phyloP scores from a whole-genome alignment of 2,329 filamentous ascomycete genomes.

The Cordyceps tenuipes region DNA sequence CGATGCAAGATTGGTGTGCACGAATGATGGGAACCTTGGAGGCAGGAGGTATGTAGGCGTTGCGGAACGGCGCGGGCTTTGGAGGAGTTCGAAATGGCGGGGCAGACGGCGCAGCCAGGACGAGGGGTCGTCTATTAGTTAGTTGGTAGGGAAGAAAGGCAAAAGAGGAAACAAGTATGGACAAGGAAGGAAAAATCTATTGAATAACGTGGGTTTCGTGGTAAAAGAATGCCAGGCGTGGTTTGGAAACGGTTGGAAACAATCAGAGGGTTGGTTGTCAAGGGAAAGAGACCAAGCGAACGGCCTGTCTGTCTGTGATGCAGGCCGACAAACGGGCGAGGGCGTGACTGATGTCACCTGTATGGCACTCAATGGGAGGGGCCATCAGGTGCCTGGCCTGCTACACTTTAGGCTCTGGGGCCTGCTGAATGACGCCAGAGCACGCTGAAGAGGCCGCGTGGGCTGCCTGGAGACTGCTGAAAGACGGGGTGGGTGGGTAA shows the following conservation, averaged over 20 bases:
- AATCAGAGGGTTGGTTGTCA: neutral
- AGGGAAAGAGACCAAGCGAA: neutral
- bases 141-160: neutral
- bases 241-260: neutral
- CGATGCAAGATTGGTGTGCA: neutral
- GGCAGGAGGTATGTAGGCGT: neutral
- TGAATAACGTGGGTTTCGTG: neutral
- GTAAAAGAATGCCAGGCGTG: conserved; percentile 1
- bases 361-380: neutral
- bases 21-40: neutral
- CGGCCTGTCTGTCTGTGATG: neutral
- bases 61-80: neutral
- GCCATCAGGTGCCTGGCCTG: neutral
- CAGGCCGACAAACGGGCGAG: neutral
- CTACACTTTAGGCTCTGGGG: neutral
- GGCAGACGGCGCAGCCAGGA: conserved; percentile 8
- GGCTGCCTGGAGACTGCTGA: neutral
- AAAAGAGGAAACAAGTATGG: neutral
- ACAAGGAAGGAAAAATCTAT: conserved; percentile 8
- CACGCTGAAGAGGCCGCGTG: conserved; percentile 3
- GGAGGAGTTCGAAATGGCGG: neutral
- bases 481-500: neutral
- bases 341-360: conserved; percentile 12
- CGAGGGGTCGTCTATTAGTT: neutral
- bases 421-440: neutral